Conservation (phyloP, 345 rosid genomes). For the Corchorus capsularis region DNA sequence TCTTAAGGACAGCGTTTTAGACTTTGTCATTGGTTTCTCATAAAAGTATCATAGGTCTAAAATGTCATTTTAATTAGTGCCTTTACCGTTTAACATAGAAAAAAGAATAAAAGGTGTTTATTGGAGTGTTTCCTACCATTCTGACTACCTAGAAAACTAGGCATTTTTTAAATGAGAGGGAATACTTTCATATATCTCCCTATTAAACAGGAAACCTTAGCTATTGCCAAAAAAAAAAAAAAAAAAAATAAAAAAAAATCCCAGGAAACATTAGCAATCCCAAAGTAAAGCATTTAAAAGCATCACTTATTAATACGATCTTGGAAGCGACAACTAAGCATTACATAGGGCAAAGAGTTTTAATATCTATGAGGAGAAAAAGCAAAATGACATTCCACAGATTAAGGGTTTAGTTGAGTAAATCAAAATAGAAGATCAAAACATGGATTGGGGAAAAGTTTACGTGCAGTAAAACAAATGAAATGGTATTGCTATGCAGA, state of each 20-base stretch:
- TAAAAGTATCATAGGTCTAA: too few species aligned
- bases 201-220: background rate
- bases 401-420: background rate
- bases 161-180: background rate
- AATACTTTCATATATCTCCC: background rate
- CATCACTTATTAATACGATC: background rate
- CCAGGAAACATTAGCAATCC: background rate
- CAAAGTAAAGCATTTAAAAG: background rate
- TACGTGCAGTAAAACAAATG: conserved; percentile 2
- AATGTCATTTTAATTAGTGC: background rate
- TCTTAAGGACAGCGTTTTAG: background rate
- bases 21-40: background rate
- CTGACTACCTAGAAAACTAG: background rate
- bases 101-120: background rate
- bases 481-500: conserved; percentile 12
- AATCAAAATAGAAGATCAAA: conserved; percentile 1
- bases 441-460: background rate
- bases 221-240: too few species aligned
- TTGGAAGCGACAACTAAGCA: background rate
- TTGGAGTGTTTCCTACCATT: background rate
- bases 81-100: background rate
- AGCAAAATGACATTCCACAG: background rate
- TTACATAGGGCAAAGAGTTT: background rate
- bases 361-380: background rate
- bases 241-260: too few species aligned